Evolutionary conservation across 257 asterid species (phyloP), one percentile per base, ranked within the genome.

Genomic region (Pogostemon cablin): DNA sequence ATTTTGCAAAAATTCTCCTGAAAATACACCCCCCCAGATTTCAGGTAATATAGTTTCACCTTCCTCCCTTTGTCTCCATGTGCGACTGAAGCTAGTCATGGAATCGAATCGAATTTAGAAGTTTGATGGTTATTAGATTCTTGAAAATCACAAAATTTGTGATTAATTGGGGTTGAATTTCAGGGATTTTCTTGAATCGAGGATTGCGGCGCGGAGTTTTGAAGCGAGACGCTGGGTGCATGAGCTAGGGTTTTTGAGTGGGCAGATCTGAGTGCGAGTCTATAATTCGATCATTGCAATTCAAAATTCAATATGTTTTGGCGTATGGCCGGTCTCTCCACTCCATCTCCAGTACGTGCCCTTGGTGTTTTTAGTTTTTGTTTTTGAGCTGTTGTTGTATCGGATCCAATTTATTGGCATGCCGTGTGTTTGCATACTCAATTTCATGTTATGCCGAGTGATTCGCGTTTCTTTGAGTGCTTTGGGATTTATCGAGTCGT

Each of bases 281-380:
- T 32, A 5, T 65, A 53, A 71, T 74, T 65, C 67, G 74, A 73
- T 81, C 75, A 47, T 63, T 53, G 48, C 69, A 67, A 40, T 71
- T 62, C 69, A n/a, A 11, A 63, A 65, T 78, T 79, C 75, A 75
- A 69, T 72, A 90, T 90, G 97, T 88, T 90, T 80, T 86, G 97
- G 97, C 92, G 86, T 72, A 88, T 90, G 97, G 84, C 90, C 59
- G 90, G 96, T 60, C 86, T 88, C 69, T 85, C 95, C 80, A 81
- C 96, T 74, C 84, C 89, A 62, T 90, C 96, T 67, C 96, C 95
- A 46, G 96, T 90, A 78, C 81, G 88, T 83, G 56, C 61, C 65
- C 61, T 0, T 38, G 39, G 11, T 6, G 46, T 20, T 49, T 67
- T 55, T 40, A 9, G 72, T 65, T 34, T 34, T 57, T 57, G 9